Conservation (phyloP, 2,329 filamentous ascomycete species). For the Arthrobotrys megalospora region DNA sequence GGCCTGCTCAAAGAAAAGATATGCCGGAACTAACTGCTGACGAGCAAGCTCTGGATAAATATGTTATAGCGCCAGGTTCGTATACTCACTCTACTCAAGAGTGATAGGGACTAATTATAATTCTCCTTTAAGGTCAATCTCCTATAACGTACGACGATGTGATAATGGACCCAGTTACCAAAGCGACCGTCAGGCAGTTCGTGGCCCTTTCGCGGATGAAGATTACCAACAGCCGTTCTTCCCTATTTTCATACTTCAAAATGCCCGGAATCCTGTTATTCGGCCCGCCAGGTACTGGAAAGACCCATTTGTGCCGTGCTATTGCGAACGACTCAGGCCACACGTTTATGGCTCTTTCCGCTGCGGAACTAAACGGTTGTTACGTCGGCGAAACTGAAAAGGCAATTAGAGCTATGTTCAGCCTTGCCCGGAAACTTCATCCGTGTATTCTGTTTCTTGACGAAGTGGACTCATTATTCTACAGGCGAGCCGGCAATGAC, state of each 20-base stretch:
- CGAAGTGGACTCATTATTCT: conserved; percentile 49
- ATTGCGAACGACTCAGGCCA: conserved; percentile 32
- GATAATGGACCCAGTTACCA: conserved; percentile 22
- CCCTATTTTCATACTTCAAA: conserved; percentile 15
- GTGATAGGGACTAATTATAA: neutral
- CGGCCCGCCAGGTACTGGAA: conserved; percentile 45
- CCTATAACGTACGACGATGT: conserved; percentile 22
- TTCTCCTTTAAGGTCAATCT: neutral
- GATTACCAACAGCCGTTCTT: neutral
- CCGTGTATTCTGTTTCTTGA: conserved; percentile 50
- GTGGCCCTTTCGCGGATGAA: conserved; percentile 19
- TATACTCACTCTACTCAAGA: neutral
- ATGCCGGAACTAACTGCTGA: neutral
- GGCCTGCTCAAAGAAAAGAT: neutral
- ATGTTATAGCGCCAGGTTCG: conserved; percentile 17
- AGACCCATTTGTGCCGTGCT: conserved; percentile 48
- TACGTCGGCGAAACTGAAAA: conserved; percentile 41
- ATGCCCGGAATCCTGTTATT: conserved; percentile 33
- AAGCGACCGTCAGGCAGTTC: conserved; percentile 14
- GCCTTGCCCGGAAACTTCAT: conserved; percentile 41
- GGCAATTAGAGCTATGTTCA: conserved; percentile 33
- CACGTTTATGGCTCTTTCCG: conserved; percentile 24
- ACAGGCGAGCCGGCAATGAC: conserved; percentile 27
- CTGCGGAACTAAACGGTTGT: conserved; percentile 21
- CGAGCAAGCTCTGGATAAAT: conserved; percentile 2